Conservation (phyloP, 2,329 filamentous ascomycete species). For the Colletotrichum sp. region DNA sequence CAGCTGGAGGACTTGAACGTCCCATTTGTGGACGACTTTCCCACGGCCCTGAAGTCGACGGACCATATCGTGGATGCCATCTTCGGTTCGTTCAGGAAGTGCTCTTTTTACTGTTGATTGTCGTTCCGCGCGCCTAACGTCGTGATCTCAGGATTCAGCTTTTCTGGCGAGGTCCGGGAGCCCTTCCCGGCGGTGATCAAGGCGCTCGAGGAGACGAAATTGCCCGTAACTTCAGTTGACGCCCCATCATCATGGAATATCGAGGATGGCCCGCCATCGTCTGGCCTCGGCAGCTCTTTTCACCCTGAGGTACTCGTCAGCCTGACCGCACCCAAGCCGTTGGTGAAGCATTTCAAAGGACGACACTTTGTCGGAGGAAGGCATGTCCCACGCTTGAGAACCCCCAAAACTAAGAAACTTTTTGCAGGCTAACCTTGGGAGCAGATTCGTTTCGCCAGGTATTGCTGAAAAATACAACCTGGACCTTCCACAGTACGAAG, state of each 20-base stretch:
- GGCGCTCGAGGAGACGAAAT: constrained; percentile 72
- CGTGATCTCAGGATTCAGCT: constrained; percentile 75
- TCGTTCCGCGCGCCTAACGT: constrained; percentile 13
- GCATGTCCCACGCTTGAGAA: constrained; percentile 44
- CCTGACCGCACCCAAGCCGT: constrained; percentile 90
- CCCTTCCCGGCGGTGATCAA: constrained; percentile 86
- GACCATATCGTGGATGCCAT: constrained; percentile 92
- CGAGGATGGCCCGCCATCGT: constrained; percentile 78
- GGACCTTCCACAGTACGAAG: constrained; percentile 82
- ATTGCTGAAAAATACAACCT: constrained; percentile 88
- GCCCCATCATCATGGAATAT: constrained; percentile 96
- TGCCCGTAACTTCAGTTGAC: constrained; percentile 89
- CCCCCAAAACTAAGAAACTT: not conserved
- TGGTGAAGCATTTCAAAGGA: constrained; percentile 83
- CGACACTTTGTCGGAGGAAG: constrained; percentile 91
- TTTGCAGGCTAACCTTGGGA: constrained; percentile 13
- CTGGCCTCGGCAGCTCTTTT: constrained; percentile 80
- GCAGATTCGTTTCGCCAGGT: constrained; percentile 77
- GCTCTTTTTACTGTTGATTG: not conserved
- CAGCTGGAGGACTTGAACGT: constrained; percentile 85
- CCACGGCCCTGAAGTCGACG: constrained; percentile 65
- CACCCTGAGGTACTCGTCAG: constrained; percentile 83
- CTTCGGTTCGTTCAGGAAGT: constrained; percentile 67
- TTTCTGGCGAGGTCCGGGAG: constrained; percentile 89
- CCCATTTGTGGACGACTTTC: constrained; percentile 84